These are phyloP conservation scores for Zarea fungicola DNA, from an alignment of 2,329 filamentous ascomycete genomes.

Conservation along the genomic window DNA sequence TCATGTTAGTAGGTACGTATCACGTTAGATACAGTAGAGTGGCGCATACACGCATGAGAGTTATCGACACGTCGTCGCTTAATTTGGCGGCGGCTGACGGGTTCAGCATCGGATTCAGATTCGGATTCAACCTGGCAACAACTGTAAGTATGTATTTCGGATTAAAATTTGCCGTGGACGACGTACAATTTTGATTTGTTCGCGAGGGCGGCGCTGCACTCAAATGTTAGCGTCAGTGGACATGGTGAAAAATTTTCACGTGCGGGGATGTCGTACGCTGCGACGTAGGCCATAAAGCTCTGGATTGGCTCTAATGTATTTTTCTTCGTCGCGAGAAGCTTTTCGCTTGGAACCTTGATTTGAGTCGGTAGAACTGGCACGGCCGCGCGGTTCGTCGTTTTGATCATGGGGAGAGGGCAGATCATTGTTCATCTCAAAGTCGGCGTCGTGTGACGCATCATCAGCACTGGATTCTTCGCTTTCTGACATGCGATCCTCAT, in stretches of 20 bases:
- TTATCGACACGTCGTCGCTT: constrained; percentile 66
- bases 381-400: constrained; percentile 30
- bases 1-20: constrained; percentile 16
- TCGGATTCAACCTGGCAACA: constrained; percentile 44
- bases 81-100: constrained; percentile 51
- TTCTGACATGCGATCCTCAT: constrained; percentile 38
- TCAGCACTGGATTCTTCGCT: constrained; percentile 45
- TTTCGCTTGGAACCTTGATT: constrained; percentile 69
- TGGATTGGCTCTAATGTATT: constrained; percentile 84
- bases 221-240: constrained; percentile 26
- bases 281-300: constrained; percentile 90
- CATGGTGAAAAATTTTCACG: constrained; percentile 18
- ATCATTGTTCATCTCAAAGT: constrained; percentile 70
- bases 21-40: constrained; percentile 1
- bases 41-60: constrained; percentile 55
- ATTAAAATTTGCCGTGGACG: not conserved
- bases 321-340: constrained; percentile 63
- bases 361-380: constrained; percentile 67
- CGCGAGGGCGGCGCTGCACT: constrained; percentile 49
- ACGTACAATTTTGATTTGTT: constrained; percentile 54
- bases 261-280: constrained; percentile 61
- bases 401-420: constrained; percentile 27
- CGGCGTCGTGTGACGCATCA: constrained; percentile 60
- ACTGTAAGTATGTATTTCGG: constrained; percentile 8
- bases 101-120: constrained; percentile 66